Evolutionary conservation across 1,139 yeast genomes (phyloP).

Genomic region (Taphrina pruni): DNA sequence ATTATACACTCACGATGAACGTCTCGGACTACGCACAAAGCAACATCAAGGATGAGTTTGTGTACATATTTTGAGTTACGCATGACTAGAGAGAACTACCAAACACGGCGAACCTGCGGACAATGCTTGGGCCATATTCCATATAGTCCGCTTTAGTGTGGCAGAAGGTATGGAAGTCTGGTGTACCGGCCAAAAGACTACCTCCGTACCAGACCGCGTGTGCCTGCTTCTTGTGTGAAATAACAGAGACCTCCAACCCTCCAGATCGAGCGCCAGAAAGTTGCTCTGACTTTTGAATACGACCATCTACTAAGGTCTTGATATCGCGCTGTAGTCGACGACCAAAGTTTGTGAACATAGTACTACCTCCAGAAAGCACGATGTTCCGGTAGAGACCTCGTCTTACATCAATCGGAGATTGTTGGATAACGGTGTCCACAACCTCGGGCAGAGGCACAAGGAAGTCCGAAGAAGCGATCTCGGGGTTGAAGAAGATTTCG

Average conservation of each 20-base stretch:
- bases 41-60: too few relatives aligned
- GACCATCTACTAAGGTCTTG: slow-evolving; percentile 81
- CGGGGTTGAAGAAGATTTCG: slow-evolving; percentile 97
- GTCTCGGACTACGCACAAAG: too few relatives aligned
- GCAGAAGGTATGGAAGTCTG: slow-evolving; percentile 94
- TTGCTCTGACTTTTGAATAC: slow-evolving; percentile 81
- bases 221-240: slow-evolving; percentile 94
- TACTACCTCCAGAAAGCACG: slow-evolving; percentile 94
- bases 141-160: slow-evolving; percentile 97
- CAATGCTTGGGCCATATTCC: slow-evolving; percentile 96
- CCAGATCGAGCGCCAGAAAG: slow-evolving; percentile 79
- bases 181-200: slow-evolving; percentile 89
- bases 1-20: too few relatives aligned
- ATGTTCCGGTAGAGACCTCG: slow-evolving; percentile 83
- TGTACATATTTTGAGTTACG: too few relatives aligned
- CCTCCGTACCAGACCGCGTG: slow-evolving; percentile 99
- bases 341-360: slow-evolving; percentile 98
- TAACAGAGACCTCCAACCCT: slow-evolving; percentile 96
- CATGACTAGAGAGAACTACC: slow-evolving; percentile 28
- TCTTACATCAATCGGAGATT: slow-evolving; percentile 97
- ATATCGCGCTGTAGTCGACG: slow-evolving; percentile 96
- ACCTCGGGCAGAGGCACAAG: slow-evolving; percentile 93
- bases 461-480: slow-evolving; percentile 92
- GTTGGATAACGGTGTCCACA: slow-evolving; percentile 92
- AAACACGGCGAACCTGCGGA: slow-evolving; percentile 57